Evolutionary conservation across 2,329 filamentous ascomycete species (phyloP).

Genomic region (Cercospora sp.): DNA sequence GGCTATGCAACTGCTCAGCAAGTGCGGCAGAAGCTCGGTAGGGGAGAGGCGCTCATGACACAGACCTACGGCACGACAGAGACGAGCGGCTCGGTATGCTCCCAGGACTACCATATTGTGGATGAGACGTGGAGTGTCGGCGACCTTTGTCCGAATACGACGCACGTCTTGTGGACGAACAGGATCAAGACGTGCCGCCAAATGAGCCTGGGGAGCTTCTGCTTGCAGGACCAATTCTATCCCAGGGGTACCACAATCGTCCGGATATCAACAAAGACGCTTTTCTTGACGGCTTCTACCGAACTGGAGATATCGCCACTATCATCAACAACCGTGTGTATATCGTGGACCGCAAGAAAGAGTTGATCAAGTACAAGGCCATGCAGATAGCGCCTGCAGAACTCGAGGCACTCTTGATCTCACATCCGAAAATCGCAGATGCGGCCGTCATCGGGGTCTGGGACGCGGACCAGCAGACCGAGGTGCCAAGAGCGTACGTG

Average conservation of each 20-base stretch:
- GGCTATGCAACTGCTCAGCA: constrained; percentile 17
- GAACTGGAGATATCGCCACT: constrained; percentile 39
- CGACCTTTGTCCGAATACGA: constrained; percentile 12
- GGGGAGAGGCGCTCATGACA: constrained; percentile 16
- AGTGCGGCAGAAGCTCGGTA: constrained; percentile 17
- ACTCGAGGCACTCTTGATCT: constrained; percentile 28
- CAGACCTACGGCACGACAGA: constrained; percentile 64
- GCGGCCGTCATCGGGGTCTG: constrained; percentile 75
- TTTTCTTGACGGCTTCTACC: constrained; percentile 42
- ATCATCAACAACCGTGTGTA: constrained; percentile 37
- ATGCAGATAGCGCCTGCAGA: constrained; percentile 39
- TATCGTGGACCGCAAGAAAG: constrained; percentile 42
- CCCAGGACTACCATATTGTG: constrained; percentile 8
- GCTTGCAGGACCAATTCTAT: constrained; percentile 10
- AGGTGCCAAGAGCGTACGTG: constrained; percentile 48
- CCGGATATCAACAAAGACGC: constrained; percentile 8
- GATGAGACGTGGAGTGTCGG: constrained; percentile 15
- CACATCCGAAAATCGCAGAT: constrained; percentile 70
- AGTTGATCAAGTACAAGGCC: constrained; percentile 43
- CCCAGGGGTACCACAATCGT: constrained; percentile 18
- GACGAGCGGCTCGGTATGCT: constrained; percentile 53
- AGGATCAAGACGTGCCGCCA: constrained; percentile 9
- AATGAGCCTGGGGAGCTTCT: constrained; percentile 13
- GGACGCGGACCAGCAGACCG: constrained; percentile 54
- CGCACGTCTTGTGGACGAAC: constrained; percentile 11